Base-by-base conservation (phyloP, 1,284 basidiomycete species). In the Puccinia hordei region DNA sequence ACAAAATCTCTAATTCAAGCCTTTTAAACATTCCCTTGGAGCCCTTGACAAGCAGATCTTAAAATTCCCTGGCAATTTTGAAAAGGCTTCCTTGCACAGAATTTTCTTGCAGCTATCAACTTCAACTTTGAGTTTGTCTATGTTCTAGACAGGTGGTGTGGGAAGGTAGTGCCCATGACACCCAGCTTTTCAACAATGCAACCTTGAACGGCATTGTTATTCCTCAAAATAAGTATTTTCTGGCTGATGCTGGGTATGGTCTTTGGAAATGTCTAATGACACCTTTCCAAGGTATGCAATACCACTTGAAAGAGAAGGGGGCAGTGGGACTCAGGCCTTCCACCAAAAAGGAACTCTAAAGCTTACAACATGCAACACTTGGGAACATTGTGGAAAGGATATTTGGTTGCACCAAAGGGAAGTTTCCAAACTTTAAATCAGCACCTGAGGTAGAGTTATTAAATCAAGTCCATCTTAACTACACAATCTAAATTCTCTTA, bases 101-200 rank as follows among this genome's bases (percentile, higher is more conserved):
- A 57, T 19, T 9, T 57, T 57, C 53, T 57, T n/a, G 53, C 53
- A 44, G 41, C 41, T 6, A 13, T 44, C 41, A 57, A 57, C 27
- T 57, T 57, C 27, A 22, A 57, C 27, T 57, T 57, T 19, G 27
- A 57, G 53, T 57, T 57, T 57, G 53, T 57, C 22, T 71, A 71
- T 49, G 68, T 71, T n/a, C 41, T 38, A n/a, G n/a, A n/a, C n/a
- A n/a, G 4, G 68, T n/a, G 41, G 68, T 35, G 12, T 71, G 68
- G 68, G 68, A 71, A 30, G 68, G 68, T 13, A 71, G 68, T 30
- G 30, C 61, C 8, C 61, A 65, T 22, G 61, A 65, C 33, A 33
- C 61, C 8, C 27, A 27, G 4, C 12, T 65, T 19, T 65, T 65
- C 12, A 38, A 24, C 19, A 22, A 65, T 65, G 61, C 61, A 9